phyloP scores from a whole-genome alignment of 805 yeast genomes.

The Candida ipomoeae region DNA sequence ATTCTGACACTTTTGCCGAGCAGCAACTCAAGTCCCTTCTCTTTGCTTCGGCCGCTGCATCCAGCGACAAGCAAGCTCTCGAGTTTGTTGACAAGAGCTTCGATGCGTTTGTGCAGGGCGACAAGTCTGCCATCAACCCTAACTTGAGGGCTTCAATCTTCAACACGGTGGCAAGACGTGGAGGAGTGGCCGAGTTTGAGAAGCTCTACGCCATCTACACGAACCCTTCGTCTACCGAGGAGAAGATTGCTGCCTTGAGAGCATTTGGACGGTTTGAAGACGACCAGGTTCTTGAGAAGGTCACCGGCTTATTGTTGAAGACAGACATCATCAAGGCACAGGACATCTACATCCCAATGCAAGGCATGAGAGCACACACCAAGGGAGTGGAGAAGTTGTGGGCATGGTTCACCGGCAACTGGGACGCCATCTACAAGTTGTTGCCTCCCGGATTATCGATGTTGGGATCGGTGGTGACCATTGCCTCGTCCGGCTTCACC shows the following conservation, averaged over 20 bases:
- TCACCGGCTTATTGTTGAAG: slow-evolving; percentile 52
- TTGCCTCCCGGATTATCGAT: slow-evolving; percentile 80
- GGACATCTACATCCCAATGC: slow-evolving; percentile 75
- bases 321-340: slow-evolving; percentile 57
- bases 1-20: slow-evolving; percentile 51
- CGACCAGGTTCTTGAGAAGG: slow-evolving; percentile 48
- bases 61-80: slow-evolving; percentile 45
- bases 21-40: slow-evolving; percentile 66
- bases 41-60: slow-evolving; percentile 55
- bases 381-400: slow-evolving; percentile 68
- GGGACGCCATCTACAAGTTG: slow-evolving; percentile 61
- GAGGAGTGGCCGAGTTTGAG: slow-evolving; percentile 61
- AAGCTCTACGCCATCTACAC: slow-evolving; percentile 56
- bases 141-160: slow-evolving; percentile 67
- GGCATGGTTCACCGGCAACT: slow-evolving; percentile 68
- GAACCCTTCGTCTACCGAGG: slow-evolving; percentile 59
- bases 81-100: slow-evolving; percentile 49
- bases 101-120: slow-evolving; percentile 54
- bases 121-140: slow-evolving; percentile 66
- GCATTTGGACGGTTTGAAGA: slow-evolving; percentile 62
- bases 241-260: slow-evolving; percentile 65
- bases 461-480: slow-evolving; percentile 69
- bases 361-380: slow-evolving; percentile 59
- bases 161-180: slow-evolving; percentile 59
- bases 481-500: slow-evolving; percentile 60